Base-by-base conservation (phyloP, 2,329 filamentous ascomycete genomes). In the Colletotrichum siamense region DNA sequence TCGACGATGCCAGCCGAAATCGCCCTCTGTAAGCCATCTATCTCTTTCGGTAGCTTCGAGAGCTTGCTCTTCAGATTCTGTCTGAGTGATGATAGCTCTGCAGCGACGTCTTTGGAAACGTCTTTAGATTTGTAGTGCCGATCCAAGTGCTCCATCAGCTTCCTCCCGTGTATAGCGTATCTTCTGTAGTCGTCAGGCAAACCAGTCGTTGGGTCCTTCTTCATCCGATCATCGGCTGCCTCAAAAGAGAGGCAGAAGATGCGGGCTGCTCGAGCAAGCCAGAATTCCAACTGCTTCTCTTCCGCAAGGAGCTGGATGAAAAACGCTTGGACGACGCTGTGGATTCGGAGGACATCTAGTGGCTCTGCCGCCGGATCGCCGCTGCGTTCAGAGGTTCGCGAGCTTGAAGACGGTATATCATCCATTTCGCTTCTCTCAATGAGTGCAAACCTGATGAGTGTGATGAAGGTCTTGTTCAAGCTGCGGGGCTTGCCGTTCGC, bases 301-400 rank as follows among this genome's bases (percentile, higher is more conserved):
- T 87, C 84, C 24, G 83, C 82, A 4, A 91, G 81, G 0, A 85
- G 83, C 64, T 90, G 88, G 28, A 88, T 82, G 73, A 91, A 90
- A 77, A 90, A 91, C 3, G 86, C 86, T 76, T 91, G 89, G 3
- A 91, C 87, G 7, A 91, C 88, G 36, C 86, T 86, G 77, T 91
- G 89, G 9, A 91, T 82, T 28, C 87, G 82, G 2, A 91, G 85
- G 24, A 90, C 86, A 71, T 91, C 89, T 9, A 90, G 82, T 55
- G 83, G 86, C 44, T 90, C 88, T 13, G 84, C n/a, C 7, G 12
- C 28, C 10, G 57, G 12, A 16, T 76, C 70, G 32, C 49, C 18
- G 75, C 84, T 80, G 59, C 73, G 84, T 49, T 80, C 83, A 7
- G 85, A 85, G 68, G 83, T 87, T 70, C 81, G 84, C 8, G 87